Percentiles rank a stretch among this genome's conserved stretches.
Conservation (phyloP, 352 stramenopile genomes). For the Phytopythium litorale region DNA sequence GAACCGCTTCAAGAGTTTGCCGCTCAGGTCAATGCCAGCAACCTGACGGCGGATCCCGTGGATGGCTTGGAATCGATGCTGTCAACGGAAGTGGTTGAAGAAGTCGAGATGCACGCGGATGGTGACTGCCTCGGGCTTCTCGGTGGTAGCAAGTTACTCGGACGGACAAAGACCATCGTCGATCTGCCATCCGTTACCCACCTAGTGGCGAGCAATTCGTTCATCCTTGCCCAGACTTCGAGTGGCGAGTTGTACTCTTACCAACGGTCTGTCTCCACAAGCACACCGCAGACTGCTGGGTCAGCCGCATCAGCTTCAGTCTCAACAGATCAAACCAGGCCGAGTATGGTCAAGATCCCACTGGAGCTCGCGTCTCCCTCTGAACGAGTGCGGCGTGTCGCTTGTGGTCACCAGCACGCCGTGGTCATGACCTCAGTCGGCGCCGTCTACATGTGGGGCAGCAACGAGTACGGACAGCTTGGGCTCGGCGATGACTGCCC, state of each 20-base stretch:
- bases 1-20: constrained; percentile 15
- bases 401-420: constrained; percentile 43
- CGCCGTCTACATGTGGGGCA: constrained; percentile 53
- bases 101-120: constrained; percentile 22
- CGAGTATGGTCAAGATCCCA: constrained; percentile 7
- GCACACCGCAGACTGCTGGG: not conserved
- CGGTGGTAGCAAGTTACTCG: constrained; percentile 33
- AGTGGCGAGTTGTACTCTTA: constrained; percentile 36
- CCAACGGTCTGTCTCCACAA: constrained; percentile 9
- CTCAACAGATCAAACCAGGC: constrained; percentile 1
- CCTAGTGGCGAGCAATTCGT: constrained; percentile 28
- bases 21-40: not conserved
- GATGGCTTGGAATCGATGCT: not conserved
- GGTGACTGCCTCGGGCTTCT: constrained; percentile 55
- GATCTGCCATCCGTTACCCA: constrained; percentile 34
- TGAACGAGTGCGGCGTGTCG: constrained; percentile 29
- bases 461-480: constrained; percentile 66
- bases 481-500: constrained; percentile 17
- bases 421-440: constrained; percentile 22
- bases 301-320: not conserved
- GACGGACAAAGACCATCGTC: constrained; percentile 38
- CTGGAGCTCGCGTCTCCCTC: constrained; percentile 8
- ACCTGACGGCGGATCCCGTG: not conserved
- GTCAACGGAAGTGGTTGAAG: not conserved
- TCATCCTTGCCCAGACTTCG: constrained; percentile 28